These are phyloP conservation scores for Escallonia rubra DNA, from an alignment of 129 eudicot genomes.

Conservation along the genomic window DNA sequence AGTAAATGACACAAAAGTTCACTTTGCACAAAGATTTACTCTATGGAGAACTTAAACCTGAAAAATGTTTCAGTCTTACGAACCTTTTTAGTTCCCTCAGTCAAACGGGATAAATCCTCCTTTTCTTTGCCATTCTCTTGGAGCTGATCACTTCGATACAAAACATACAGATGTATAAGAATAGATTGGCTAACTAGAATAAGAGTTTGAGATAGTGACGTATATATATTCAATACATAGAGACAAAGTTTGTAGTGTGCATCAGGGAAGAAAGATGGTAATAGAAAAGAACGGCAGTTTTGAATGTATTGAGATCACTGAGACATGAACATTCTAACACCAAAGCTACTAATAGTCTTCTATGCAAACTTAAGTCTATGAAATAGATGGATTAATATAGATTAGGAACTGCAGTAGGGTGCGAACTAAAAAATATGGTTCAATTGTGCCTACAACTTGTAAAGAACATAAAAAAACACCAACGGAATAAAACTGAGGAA, in stretches of 20 bases:
- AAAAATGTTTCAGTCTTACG: neutral
- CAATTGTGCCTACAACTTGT: neutral
- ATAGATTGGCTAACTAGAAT: neutral
- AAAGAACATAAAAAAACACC: neutral
- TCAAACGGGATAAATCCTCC: conserved; percentile 17
- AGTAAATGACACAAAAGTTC: neutral
- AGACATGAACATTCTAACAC: too few relatives aligned
- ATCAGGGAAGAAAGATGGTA: too few relatives aligned
- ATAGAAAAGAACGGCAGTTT: too few relatives aligned
- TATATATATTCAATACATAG: too few relatives aligned
- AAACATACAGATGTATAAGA: conserved; percentile 2
- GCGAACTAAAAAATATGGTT: too few relatives aligned
- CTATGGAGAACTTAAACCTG: too few relatives aligned
- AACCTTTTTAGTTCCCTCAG: conserved; percentile 57
- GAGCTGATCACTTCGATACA: conserved; percentile 35
- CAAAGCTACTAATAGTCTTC: too few relatives aligned
- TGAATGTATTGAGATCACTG: too few relatives aligned
- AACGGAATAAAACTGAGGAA: too few relatives aligned
- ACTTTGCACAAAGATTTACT: neutral
- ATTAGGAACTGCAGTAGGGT: neutral
- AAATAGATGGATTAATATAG: neutral
- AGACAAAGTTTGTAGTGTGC: too few relatives aligned
- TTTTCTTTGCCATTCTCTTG: conserved; percentile 40
- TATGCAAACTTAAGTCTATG: too few relatives aligned
- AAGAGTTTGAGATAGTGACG: too few relatives aligned